A percentile compares a stretch with the other conserved stretches of the same genome.
These are phyloP conservation scores for Epichloe gansuensis DNA, from an alignment of 2,329 filamentous ascomycete species.

Conservation along the genomic window DNA sequence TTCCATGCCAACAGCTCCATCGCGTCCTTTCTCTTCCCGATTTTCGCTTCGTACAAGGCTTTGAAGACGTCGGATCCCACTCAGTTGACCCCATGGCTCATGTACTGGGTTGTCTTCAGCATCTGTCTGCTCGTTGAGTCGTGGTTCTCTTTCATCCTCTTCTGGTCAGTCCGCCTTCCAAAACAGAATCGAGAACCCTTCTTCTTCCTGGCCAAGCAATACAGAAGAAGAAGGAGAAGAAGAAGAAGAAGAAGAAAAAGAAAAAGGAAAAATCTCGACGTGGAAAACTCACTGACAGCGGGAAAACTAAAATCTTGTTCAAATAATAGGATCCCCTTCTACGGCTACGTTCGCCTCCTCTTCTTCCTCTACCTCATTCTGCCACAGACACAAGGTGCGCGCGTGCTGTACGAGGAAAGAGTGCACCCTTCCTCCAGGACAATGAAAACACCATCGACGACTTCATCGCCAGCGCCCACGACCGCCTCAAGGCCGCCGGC, in stretches of 20 bases:
- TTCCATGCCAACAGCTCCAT: slow-evolving; percentile 50
- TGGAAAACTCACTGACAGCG: neutral
- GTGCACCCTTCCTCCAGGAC: slow-evolving; percentile 74
- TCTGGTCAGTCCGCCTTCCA: slow-evolving; percentile 43
- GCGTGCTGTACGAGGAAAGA: slow-evolving; percentile 70
- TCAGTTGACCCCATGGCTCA: slow-evolving; percentile 90
- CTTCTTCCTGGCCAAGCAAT: neutral
- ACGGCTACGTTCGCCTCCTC: slow-evolving; percentile 76
- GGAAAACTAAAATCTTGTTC: neutral
- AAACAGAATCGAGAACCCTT: fast-evolving
- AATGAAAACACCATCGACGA: slow-evolving; percentile 86
- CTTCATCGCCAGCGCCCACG: slow-evolving; percentile 73
- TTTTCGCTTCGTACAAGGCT: slow-evolving; percentile 97
- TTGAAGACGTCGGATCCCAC: slow-evolving; percentile 85
- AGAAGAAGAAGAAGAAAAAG: too few species aligned
- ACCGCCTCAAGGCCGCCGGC: slow-evolving; percentile 63
- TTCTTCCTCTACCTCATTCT: slow-evolving; percentile 90
- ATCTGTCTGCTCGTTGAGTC: slow-evolving; percentile 73
- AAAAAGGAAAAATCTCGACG: too few species aligned
- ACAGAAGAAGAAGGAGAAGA: neutral
- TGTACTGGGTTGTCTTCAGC: slow-evolving; percentile 95
- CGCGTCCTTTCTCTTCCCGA: slow-evolving; percentile 82
- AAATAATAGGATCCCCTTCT: slow-evolving; percentile 69
- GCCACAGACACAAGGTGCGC: slow-evolving; percentile 92
- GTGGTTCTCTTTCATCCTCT: slow-evolving; percentile 76